A percentile compares a stretch with the other conserved stretches of the same genome.
Conservation (phyloP, 305 asterid species). For the Ilex paraguariensis region DNA sequence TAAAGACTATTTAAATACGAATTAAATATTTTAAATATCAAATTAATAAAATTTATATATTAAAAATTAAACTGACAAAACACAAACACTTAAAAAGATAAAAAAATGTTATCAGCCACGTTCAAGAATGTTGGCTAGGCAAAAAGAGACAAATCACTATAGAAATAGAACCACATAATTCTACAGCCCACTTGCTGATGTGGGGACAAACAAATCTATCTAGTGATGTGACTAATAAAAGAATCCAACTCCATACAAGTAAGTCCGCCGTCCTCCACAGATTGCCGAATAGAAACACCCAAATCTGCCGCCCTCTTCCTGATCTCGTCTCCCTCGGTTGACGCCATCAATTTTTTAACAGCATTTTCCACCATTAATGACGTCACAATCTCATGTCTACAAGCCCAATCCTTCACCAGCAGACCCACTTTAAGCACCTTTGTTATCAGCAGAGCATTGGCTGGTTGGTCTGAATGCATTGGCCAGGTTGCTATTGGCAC, state of each 20-base stretch:
- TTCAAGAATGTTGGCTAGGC: too few species aligned
- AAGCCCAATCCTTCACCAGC: slow-evolving; percentile 20
- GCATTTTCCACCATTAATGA: slow-evolving; percentile 15
- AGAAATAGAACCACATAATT: too few species aligned
- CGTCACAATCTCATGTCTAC: slow-evolving; percentile 17
- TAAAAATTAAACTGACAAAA: too few species aligned
- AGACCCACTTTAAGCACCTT: slow-evolving; percentile 27
- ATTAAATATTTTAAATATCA: too few species aligned
- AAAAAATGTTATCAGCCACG: too few species aligned
- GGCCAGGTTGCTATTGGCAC: slow-evolving; percentile 44
- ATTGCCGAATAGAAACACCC: slow-evolving; percentile 11
- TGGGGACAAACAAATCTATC: slow-evolving; percentile 9
- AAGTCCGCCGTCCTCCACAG: slow-evolving; percentile 20
- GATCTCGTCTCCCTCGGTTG: slow-evolving; percentile 22
- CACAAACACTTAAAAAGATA: too few species aligned
- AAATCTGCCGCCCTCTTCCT: slow-evolving; percentile 28
- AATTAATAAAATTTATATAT: too few species aligned
- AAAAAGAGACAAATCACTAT: too few species aligned
- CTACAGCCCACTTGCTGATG: too few species aligned
- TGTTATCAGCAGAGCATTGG: slow-evolving; percentile 20
- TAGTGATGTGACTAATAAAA: slow-evolving; percentile 37
- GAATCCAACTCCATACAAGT: slow-evolving; percentile 23
- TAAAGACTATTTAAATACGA: too few species aligned
- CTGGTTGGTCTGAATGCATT: slow-evolving; percentile 37
- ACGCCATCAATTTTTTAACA: slow-evolving; percentile 26